phyloP scores from a whole-genome alignment of 164 flowering plant species.

The Stephania japonica region DNA sequence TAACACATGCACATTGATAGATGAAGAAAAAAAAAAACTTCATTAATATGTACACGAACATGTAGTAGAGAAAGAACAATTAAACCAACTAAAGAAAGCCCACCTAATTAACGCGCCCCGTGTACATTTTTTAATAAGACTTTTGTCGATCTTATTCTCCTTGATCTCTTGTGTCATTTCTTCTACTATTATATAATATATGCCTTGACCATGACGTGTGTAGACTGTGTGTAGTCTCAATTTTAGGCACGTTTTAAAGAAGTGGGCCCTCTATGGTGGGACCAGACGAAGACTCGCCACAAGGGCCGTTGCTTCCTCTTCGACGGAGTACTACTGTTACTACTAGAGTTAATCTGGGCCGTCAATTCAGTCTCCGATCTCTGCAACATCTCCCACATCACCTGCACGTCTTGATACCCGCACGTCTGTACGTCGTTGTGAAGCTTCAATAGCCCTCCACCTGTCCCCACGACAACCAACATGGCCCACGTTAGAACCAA shows the following conservation, averaged over 20 bases:
- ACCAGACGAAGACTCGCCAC: slow-evolving; percentile 51
- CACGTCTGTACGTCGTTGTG: slow-evolving; percentile 65
- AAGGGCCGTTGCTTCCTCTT: slow-evolving; percentile 44
- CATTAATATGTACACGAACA: neutral
- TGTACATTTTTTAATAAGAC: too few relatives aligned
- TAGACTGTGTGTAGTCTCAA: too few relatives aligned
- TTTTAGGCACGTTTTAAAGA: slow-evolving; percentile 1
- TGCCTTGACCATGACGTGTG: too few relatives aligned
- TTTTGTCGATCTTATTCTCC: too few relatives aligned
- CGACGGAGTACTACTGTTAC: neutral
- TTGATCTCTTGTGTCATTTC: too few relatives aligned
- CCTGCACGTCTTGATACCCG: slow-evolving; percentile 65
- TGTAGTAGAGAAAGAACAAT: neutral
- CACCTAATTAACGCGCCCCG: too few relatives aligned
- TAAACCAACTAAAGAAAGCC: too few relatives aligned
- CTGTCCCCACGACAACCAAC: slow-evolving; percentile 20
- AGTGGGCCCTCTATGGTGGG: slow-evolving; percentile 17
- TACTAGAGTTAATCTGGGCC: too few relatives aligned
- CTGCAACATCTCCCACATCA: slow-evolving; percentile 76
- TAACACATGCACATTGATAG: too few relatives aligned
- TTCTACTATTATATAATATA: too few relatives aligned
- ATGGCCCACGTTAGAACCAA: neutral
- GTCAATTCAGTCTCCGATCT: slow-evolving; percentile 43
- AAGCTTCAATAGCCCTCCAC: slow-evolving; percentile 59
- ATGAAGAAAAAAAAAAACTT: too few relatives aligned